Base-by-base conservation (phyloP, 345 rosid species). In the Eucalyptus albens region DNA sequence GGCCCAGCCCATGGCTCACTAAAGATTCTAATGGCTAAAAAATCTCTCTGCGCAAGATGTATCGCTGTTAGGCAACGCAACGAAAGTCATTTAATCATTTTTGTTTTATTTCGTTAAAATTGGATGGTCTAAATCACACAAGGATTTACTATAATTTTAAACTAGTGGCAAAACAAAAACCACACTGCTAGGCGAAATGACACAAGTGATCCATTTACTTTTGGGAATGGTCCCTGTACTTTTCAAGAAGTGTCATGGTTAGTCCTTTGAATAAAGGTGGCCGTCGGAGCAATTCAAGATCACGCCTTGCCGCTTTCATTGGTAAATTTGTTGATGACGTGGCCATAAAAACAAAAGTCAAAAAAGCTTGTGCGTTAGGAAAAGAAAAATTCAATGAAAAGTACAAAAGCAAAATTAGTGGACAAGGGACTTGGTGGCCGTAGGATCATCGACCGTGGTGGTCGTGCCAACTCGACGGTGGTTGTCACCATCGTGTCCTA, bases 401-500 rank as follows among this genome's bases (percentile, higher is more conserved):
- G 62, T 9, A 22, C 13, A 56, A 56, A 56, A 56, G 15, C 7
- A 5, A 27, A 60, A 60, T 1, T 7, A 60, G 31, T 60, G 67
- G 67, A 60, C 67, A 60, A 27, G 15, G 65, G 65, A 59, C 67
- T 11, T 26, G 31, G 31, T 60, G 67, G 67, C n/a, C 15, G 67
- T 60, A 60, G 31, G 31, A 60, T 27, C 67, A 60, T 27, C 16
- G 15, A 8, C 67, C 8, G 4, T 1, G 16, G 67, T 27, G 15
- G 67, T 27, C 16, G 2, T 27, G 67, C 31, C 67, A 60, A 60
- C 67, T 60, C 4, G 15, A 27, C 16, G 9, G 37, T 3, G 3
- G 1, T 14, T 29, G 13, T 60, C 8, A 1, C 31, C 4, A 2
- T 26, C 0, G 15, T 11, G n/a, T 60, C n/a, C 31, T 5, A 7